Conservation (phyloP, 768 basidiomycete genomes). For the Scleroderma bovista region DNA sequence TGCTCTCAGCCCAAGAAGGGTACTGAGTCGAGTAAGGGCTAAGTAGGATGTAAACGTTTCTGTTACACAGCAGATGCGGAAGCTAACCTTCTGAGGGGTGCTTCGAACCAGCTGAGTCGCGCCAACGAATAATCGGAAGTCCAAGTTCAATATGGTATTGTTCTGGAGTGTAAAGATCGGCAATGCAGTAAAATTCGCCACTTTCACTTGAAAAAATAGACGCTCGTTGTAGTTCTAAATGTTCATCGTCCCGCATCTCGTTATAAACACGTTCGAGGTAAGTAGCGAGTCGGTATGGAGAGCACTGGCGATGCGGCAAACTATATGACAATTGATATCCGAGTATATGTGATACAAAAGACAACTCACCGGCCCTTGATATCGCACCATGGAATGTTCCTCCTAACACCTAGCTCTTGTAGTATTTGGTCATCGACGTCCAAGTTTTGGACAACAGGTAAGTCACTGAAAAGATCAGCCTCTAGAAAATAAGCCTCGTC, state of each 20-base stretch:
- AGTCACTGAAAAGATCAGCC: constrained; percentile 84
- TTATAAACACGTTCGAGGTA: not conserved
- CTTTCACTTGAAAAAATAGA: constrained; percentile 4
- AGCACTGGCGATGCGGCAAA: not conserved
- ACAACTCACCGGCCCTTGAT: constrained; percentile 29
- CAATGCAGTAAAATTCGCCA: constrained; percentile 8
- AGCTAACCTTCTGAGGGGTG: not conserved
- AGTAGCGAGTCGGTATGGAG: not conserved
- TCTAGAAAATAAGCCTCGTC: constrained; percentile 74
- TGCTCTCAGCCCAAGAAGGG: constrained; percentile 55
- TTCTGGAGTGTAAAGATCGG: constrained; percentile 79
- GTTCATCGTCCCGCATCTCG: not conserved
- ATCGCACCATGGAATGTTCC: constrained; percentile 80
- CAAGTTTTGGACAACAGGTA: constrained; percentile 60
- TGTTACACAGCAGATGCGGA: not conserved
- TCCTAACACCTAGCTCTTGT: constrained; percentile 63
- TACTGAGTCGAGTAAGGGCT: constrained; percentile 52
- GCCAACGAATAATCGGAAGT: constrained; percentile 84
- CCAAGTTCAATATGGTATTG: constrained; percentile 60
- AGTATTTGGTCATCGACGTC: constrained; percentile 38
- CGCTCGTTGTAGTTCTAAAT: not conserved
- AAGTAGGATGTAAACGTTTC: not conserved
- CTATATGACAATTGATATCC: not conserved
- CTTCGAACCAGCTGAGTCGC: not conserved
- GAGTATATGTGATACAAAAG: not conserved